Percentiles rank a stretch among this genome's conserved stretches.
Conservation (phyloP, 2,329 filamentous ascomycete genomes). For the Pseudocercospora crystallina region DNA sequence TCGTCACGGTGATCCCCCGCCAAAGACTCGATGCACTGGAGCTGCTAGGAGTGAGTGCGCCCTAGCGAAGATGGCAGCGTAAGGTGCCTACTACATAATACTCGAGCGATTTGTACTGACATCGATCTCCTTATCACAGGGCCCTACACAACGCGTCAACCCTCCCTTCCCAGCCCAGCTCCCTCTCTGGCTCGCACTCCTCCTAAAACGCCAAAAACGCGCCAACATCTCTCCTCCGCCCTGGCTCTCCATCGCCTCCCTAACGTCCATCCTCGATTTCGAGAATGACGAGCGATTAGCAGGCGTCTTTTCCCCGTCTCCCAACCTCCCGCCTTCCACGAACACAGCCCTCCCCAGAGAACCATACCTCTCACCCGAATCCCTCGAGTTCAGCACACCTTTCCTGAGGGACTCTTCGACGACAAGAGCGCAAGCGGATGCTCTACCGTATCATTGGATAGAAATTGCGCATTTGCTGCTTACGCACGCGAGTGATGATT, state of each 20-base stretch:
- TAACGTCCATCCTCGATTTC: conserved; percentile 73
- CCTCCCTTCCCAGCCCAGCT: conserved; percentile 78
- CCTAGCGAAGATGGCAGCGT: conserved; percentile 28
- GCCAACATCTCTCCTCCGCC: conserved; percentile 89
- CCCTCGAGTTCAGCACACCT: conserved; percentile 55
- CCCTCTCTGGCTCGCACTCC: conserved; percentile 90
- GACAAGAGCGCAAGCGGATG: conserved; percentile 63
- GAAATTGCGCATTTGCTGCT: conserved; percentile 86
- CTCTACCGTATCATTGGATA: conserved; percentile 92
- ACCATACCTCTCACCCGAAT: conserved; percentile 28
- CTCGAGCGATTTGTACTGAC: background rate
- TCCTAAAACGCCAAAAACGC: conserved; percentile 90
- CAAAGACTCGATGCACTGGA: conserved; percentile 84
- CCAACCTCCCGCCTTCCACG: conserved; percentile 60
- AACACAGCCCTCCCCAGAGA: conserved; percentile 27
- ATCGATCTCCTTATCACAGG: conserved; percentile 52
- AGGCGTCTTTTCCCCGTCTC: conserved; percentile 74
- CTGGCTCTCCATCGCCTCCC: conserved; percentile 78
- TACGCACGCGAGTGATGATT: conserved; percentile 79
- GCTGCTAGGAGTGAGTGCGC: conserved; percentile 73
- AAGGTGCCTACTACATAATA: conserved; percentile 17
- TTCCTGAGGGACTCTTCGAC: conserved; percentile 73
- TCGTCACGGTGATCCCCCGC: conserved; percentile 87
- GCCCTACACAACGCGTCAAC: conserved; percentile 70
- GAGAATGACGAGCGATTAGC: conserved; percentile 70